These are phyloP conservation scores for Oryza coarctata DNA, from an alignment of 176 grass and related monocot species.

Conservation along the genomic window DNA sequence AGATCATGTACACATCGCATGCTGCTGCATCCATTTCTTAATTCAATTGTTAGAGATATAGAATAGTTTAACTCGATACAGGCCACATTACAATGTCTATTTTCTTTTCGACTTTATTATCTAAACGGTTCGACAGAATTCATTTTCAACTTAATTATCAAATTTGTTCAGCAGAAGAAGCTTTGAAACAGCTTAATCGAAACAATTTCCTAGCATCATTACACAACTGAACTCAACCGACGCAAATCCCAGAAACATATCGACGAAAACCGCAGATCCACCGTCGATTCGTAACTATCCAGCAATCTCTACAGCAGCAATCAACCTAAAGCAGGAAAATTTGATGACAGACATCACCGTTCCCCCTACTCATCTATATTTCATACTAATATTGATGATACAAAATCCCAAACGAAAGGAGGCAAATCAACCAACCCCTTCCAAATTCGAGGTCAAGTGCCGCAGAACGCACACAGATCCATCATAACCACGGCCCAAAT, in stretches of 20 bases:
- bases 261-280: neutral
- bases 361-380: neutral
- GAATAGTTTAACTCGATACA: neutral
- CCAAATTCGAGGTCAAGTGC: neutral
- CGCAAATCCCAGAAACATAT: neutral
- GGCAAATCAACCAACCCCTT: neutral
- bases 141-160: neutral
- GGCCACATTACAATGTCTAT: neutral
- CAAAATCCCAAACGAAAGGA: neutral
- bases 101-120: neutral
- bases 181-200: neutral
- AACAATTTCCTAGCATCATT: neutral
- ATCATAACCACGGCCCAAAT: neutral
- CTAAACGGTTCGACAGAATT: neutral
- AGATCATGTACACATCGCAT: neutral
- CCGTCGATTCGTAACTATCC: neutral
- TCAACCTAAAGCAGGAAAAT: neutral
- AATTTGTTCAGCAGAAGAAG: neutral
- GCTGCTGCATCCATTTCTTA: neutral
- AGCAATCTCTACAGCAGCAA: neutral
- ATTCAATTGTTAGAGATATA: neutral
- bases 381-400: neutral
- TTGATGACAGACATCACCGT: neutral
- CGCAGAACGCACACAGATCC: neutral
- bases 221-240: neutral